Base-by-base conservation (phyloP, 1,284 basidiomycete genomes). In the Puccinia polysora region DNA sequence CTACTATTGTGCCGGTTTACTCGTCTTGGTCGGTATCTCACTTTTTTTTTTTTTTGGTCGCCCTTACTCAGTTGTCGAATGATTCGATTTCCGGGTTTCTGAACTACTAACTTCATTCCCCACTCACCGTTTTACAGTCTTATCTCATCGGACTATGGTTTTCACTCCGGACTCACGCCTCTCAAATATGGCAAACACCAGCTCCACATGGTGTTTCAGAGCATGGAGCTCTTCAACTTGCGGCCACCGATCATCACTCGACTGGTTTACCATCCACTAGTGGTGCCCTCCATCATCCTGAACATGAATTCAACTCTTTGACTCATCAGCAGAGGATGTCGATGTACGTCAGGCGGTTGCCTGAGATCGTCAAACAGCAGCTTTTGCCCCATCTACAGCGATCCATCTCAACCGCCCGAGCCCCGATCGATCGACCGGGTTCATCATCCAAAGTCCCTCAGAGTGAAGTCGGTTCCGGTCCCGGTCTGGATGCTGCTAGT, bases 121-220 rank as follows among this genome's bases (percentile, higher is more conserved):
- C n/a, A n/a, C 47, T 15, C n/a, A n/a, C n/a, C n/a, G n/a, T n/a
- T n/a, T 52, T 12, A 15, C 75, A 96, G 91, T 97, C 96, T 0
- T 99, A 99, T 81, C 85, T 96, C 55, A 87, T 98, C 73, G 96
- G 96, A 40, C 83, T 98, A 0, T 98, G 96, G 96, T 99, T 98
- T 83, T 97, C 95, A 55, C 86, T 99, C 20, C 89, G 93, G 55
- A 99, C 96, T 0, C 96, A 99, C 79, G 96, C 96, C 2, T 89
- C 90, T 15, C 96, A 98, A 80, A 99, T 99, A 77, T 99, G 96
- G 96, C 94, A 98, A 80, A 77, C 89, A 88, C 74, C 83, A 93
- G 14, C 83, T 85, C 1, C 79, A 85, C 70, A 90, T 91, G 53
- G 77, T 79, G 62, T 77, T 87, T 15, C 59, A 76, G 55, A 67